A percentile compares a stretch with the other conserved stretches of the same genome.
Conservation (phyloP, 1,139 yeast genomes). For the Candida mesenterica region DNA sequence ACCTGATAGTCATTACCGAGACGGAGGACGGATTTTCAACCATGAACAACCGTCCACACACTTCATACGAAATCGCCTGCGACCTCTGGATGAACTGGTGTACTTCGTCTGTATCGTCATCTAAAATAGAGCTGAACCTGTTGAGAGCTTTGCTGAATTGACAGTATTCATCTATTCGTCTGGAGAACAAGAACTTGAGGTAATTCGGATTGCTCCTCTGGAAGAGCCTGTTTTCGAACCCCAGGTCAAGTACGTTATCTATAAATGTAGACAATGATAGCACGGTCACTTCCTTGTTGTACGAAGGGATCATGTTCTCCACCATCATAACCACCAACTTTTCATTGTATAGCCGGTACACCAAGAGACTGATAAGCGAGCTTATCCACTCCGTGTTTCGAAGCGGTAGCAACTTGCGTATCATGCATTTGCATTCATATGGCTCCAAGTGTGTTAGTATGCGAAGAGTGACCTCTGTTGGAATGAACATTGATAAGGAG, state of each 20-base stretch:
- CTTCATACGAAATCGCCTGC: constrained; percentile 23
- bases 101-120: constrained; percentile 9
- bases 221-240: constrained; percentile 16
- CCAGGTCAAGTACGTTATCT: constrained; percentile 13
- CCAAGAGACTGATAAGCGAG: constrained; percentile 8
- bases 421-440: constrained; percentile 20
- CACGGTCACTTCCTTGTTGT: constrained; percentile 10
- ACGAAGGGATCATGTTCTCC: constrained; percentile 1
- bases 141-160: constrained; percentile 26
- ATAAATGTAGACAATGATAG: constrained; percentile 18
- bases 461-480: constrained; percentile 26
- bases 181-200: constrained; percentile 27
- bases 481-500: constrained; percentile 11
- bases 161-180: constrained; percentile 30
- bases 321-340: constrained; percentile 11
- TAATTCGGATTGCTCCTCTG: constrained; percentile 23
- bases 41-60: constrained; percentile 29
- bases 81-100: constrained; percentile 20
- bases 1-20: constrained; percentile 27
- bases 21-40: constrained; percentile 30
- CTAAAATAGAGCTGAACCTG: constrained; percentile 23
- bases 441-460: constrained; percentile 23
- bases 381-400: constrained; percentile 2
- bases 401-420: constrained; percentile 7
- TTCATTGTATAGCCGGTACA: constrained; percentile 12